Evolutionary conservation across 192 early-diverging fungal species (phyloP).

Genomic region (Rhizophlyctis rosea): DNA sequence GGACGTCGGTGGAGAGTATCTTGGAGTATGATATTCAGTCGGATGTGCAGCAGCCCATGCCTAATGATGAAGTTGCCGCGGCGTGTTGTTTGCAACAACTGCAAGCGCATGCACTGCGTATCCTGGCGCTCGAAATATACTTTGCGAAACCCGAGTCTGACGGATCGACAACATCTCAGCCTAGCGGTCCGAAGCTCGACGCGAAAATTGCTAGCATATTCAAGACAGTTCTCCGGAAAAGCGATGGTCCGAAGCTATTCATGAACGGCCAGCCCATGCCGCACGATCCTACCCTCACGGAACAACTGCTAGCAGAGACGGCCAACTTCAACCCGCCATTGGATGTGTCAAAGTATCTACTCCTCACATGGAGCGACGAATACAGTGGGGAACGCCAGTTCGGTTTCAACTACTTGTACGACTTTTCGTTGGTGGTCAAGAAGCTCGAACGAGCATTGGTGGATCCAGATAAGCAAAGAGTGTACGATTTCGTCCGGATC

Average conservation of each 20-base stretch:
- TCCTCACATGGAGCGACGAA: slow-evolving; percentile 17
- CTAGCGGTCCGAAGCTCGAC: background rate
- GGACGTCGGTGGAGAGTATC: slow-evolving; percentile 26
- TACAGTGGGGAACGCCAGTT: slow-evolving; percentile 21
- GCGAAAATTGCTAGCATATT: slow-evolving; percentile 1
- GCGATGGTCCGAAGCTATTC: slow-evolving; percentile 14
- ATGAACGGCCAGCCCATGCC: slow-evolving; percentile 17
- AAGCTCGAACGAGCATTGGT: slow-evolving; percentile 12
- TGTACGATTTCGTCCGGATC: background rate
- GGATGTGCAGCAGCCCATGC: background rate
- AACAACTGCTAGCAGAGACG: background rate
- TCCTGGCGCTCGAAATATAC: slow-evolving; percentile 32
- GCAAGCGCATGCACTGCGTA: slow-evolving; percentile 23
- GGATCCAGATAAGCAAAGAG: slow-evolving; percentile 6
- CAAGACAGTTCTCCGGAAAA: slow-evolving; percentile 12
- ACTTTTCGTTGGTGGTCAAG: slow-evolving; percentile 15
- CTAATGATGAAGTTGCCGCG: background rate
- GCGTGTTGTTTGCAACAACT: slow-evolving; percentile 15
- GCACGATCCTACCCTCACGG: background rate
- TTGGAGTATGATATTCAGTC: slow-evolving; percentile 11
- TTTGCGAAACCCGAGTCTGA: slow-evolving; percentile 5
- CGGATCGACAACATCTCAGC: background rate
- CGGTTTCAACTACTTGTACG: slow-evolving; percentile 27
- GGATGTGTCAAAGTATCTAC: slow-evolving; percentile 14
- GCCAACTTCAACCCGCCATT: slow-evolving; percentile 8